phyloP scores from a whole-genome alignment of 2,329 filamentous ascomycete genomes.

The Cladosporium sp. region DNA sequence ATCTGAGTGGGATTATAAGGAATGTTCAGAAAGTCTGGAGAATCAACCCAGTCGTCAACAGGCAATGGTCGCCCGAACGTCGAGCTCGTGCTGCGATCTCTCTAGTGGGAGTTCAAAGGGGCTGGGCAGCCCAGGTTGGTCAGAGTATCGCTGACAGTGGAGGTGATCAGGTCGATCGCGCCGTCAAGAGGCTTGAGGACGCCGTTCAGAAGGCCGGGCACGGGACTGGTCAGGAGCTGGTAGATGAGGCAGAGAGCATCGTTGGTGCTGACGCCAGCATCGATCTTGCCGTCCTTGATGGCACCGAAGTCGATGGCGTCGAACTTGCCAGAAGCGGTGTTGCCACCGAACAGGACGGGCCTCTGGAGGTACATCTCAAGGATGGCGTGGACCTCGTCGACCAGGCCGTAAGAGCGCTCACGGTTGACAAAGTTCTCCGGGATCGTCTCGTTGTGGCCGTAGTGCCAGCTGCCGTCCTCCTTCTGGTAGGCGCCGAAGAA shows the following conservation, averaged over 20 bases:
- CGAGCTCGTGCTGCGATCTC: background rate
- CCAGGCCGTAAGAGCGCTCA: slow-evolving; percentile 28
- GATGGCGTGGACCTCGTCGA: slow-evolving; percentile 34
- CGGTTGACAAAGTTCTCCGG: slow-evolving; percentile 34
- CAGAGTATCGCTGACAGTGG: background rate
- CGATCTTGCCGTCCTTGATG: slow-evolving; percentile 36
- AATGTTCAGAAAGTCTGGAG: no score
- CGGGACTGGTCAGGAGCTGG: slow-evolving; percentile 28
- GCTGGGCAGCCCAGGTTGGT: slow-evolving; percentile 2
- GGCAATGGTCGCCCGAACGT: no score
- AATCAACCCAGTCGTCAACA: no score
- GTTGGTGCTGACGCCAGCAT: slow-evolving; percentile 22
- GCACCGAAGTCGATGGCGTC: slow-evolving; percentile 33
- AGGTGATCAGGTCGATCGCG: slow-evolving; percentile 4
- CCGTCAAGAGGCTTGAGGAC: background rate
- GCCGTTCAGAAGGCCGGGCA: slow-evolving; percentile 3
- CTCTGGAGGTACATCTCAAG: slow-evolving; percentile 36
- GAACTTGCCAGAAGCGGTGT: slow-evolving; percentile 36
- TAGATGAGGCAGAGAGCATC: slow-evolving; percentile 37
- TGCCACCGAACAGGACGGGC: slow-evolving; percentile 42
- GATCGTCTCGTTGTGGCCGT: slow-evolving; percentile 31
- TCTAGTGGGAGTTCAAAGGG: slow-evolving; percentile 4
- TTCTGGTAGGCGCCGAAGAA: slow-evolving; percentile 20
- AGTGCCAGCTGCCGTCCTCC: slow-evolving; percentile 26
- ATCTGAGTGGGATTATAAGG: no score